Evolutionary conservation across 2,329 filamentous ascomycete species (phyloP).

Genomic region (Botrytis squamosa): DNA sequence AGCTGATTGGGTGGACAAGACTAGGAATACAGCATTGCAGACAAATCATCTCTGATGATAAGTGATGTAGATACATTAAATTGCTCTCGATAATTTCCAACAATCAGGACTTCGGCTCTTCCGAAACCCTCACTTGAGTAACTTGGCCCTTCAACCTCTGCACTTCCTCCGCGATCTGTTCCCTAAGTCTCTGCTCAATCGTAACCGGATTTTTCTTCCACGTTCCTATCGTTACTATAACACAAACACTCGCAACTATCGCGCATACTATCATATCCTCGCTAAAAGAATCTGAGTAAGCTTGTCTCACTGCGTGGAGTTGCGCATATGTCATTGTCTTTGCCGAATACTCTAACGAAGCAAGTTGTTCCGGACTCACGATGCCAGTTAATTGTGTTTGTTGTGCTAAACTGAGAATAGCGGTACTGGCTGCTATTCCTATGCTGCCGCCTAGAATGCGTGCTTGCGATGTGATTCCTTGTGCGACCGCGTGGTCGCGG

Average conservation of each 20-base stretch:
- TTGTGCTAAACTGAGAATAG: neutral
- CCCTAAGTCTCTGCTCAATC: neutral
- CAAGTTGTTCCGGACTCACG: neutral
- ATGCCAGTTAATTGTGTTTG: neutral
- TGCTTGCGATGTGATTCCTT: neutral
- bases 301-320: neutral
- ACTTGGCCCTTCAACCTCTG: neutral
- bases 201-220: neutral
- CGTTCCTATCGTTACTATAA: neutral
- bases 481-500: neutral
- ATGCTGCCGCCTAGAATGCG: neutral
- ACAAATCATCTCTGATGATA: neutral
- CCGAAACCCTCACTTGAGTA: neutral
- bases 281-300: constrained; percentile 46
- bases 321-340: neutral
- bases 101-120: neutral
- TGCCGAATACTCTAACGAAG: neutral
- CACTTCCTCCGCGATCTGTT: neutral
- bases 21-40: neutral
- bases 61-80: neutral
- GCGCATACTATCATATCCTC: constrained; percentile 30
- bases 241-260: neutral
- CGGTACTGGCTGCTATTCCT: neutral
- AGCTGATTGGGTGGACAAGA: neutral
- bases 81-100: neutral